Percentiles rank a stretch among this genome's conserved stretches.
phyloP scores from a whole-genome alignment of 805 yeast genomes.

The Candida stauntonica region DNA sequence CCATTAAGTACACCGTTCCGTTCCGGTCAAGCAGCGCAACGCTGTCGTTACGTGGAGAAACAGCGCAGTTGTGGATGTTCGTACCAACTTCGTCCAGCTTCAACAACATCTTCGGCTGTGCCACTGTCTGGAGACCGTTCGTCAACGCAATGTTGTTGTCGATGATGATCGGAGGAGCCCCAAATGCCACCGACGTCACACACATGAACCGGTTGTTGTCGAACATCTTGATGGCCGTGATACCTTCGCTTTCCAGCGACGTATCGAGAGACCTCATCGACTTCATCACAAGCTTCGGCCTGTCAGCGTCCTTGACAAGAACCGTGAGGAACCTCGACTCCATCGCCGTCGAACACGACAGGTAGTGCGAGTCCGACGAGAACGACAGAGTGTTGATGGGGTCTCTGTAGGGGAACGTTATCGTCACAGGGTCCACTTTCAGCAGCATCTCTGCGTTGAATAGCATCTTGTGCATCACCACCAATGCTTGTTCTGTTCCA shows the following conservation, averaged over 20 bases:
- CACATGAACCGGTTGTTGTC: constrained; percentile 58
- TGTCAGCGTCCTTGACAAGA: constrained; percentile 55
- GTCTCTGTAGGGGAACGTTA: constrained; percentile 82
- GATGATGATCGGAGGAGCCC: constrained; percentile 62
- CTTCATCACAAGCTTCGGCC: constrained; percentile 66
- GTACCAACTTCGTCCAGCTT: constrained; percentile 79
- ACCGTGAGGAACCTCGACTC: constrained; percentile 80
- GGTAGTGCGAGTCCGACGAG: constrained; percentile 63
- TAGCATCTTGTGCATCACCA: constrained; percentile 48
- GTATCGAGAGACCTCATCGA: constrained; percentile 60
- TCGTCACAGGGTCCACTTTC: constrained; percentile 56
- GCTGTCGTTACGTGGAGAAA: constrained; percentile 85
- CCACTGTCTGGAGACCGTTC: constrained; percentile 38
- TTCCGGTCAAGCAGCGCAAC: constrained; percentile 75
- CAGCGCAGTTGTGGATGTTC: constrained; percentile 63
- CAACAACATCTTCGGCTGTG: constrained; percentile 56
- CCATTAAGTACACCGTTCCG: constrained; percentile 69
- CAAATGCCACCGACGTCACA: constrained; percentile 56
- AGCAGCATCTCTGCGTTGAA: constrained; percentile 19
- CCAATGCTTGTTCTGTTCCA: constrained; percentile 71
- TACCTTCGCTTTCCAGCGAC: constrained; percentile 79
- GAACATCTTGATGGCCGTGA: constrained; percentile 73
- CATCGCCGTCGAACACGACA: constrained; percentile 62
- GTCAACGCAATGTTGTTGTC: constrained; percentile 54
- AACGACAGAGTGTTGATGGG: constrained; percentile 73